Evolutionary conservation across 306 rosid genomes (phyloP).

Genomic region (Astragalus glycyphyllos): DNA sequence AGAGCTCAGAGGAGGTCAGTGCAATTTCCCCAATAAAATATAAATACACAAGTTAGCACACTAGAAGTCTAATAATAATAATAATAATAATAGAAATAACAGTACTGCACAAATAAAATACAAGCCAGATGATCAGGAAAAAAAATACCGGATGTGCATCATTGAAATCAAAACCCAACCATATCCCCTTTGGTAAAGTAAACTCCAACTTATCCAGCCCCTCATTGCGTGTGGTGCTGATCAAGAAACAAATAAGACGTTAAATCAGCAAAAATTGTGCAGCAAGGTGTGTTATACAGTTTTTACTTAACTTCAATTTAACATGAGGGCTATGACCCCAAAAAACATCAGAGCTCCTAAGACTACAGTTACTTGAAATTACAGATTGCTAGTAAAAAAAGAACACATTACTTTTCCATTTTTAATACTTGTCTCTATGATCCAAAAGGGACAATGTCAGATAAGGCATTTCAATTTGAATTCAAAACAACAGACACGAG

Average conservation of each 20-base stretch:
- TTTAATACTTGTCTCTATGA: constrained; percentile 25
- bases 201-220: constrained; percentile 56
- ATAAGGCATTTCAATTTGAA: not conserved
- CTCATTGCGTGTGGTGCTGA: constrained; percentile 64
- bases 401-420: constrained; percentile 5
- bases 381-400: constrained; percentile 7
- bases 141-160: constrained; percentile 78
- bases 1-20: no score
- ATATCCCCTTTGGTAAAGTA: constrained; percentile 78
- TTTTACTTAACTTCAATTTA: no score
- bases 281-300: no score
- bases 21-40: no score
- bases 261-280: constrained; percentile 44
- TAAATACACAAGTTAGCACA: no score
- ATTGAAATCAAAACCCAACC: constrained; percentile 81
- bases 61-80: not conserved
- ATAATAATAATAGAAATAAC: not conserved
- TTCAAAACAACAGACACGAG: not conserved
- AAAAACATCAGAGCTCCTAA: constrained; percentile 9
- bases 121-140: constrained; percentile 9
- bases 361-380: not conserved
- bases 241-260: constrained; percentile 41
- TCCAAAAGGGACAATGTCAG: constrained; percentile 19
- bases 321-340: not conserved
- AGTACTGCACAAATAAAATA: constrained; percentile 9